phyloP scores from a whole-genome alignment of 495 filamentous ascomycete genomes.

The Tuber melanosporum region DNA sequence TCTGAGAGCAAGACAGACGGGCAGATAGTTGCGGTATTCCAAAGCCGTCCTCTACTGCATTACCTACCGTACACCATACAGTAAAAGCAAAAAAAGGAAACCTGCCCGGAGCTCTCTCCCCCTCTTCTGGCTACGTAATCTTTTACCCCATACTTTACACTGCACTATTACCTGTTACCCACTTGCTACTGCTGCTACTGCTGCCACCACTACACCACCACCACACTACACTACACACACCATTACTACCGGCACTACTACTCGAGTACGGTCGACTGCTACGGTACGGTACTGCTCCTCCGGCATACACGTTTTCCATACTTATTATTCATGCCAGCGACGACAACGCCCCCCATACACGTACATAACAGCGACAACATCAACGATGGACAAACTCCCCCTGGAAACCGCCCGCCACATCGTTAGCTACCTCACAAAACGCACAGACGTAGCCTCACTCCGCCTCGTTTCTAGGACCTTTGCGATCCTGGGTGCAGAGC shows the following conservation, averaged over 20 bases:
- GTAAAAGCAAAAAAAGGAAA: not conserved
- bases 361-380: not conserved
- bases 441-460: conserved; percentile 12
- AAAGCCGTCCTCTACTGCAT: not conserved
- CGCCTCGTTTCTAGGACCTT: conserved; percentile 16
- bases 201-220: not conserved
- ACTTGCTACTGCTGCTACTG: not conserved
- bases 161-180: not conserved
- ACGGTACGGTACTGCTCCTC: not conserved
- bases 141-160: not conserved
- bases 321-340: not conserved
- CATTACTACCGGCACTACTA: not conserved
- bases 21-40: not conserved
- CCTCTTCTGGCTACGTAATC: not conserved
- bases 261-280: not conserved
- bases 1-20: not conserved
- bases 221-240: not conserved
- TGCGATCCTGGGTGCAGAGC: conserved; percentile 17
- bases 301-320: not conserved
- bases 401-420: conserved; percentile 19
- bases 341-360: not conserved
- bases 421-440: conserved; percentile 7
- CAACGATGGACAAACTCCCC: conserved; percentile 19
- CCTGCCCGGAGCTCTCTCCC: not conserved
- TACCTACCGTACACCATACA: not conserved